Evolutionary conservation across 164 flowering plant species (phyloP).

Genomic region (Dillenia turbinata): DNA sequence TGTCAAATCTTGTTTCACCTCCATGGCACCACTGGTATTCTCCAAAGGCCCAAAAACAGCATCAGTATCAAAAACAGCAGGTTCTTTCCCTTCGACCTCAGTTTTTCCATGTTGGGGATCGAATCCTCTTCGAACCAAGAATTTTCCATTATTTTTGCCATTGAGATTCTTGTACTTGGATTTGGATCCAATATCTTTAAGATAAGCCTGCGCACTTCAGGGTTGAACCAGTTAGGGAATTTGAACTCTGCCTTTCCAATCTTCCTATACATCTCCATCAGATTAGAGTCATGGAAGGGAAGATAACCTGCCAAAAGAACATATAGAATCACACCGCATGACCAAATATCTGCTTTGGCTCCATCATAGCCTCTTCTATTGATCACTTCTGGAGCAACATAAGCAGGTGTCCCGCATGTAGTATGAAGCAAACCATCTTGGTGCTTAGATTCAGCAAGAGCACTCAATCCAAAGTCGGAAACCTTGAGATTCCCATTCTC

Average conservation of each 20-base stretch:
- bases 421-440: slow-evolving; percentile 73
- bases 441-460: slow-evolving; percentile 47
- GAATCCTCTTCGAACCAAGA: slow-evolving; percentile 56
- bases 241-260: slow-evolving; percentile 57
- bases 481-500: slow-evolving; percentile 66
- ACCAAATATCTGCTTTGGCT: slow-evolving; percentile 73
- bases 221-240: slow-evolving; percentile 56
- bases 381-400: slow-evolving; percentile 76
- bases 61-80: slow-evolving; percentile 22
- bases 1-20: slow-evolving; percentile 22
- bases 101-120: slow-evolving; percentile 7
- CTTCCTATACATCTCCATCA: slow-evolving; percentile 71
- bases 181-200: slow-evolving; percentile 68
- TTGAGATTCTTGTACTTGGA: slow-evolving; percentile 56
- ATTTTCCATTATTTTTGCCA: slow-evolving; percentile 45
- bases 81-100: slow-evolving; percentile 19
- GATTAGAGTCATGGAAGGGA: slow-evolving; percentile 62
- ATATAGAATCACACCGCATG: slow-evolving; percentile 68
- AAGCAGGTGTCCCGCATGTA: slow-evolving; percentile 71
- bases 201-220: slow-evolving; percentile 46
- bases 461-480: slow-evolving; percentile 74
- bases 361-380: slow-evolving; percentile 70
- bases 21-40: slow-evolving; percentile 7
- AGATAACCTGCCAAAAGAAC: slow-evolving; percentile 69
- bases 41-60: slow-evolving; percentile 19